These are phyloP conservation scores for Clonostachys byssicola DNA, from an alignment of 2,329 filamentous ascomycete genomes.

Conservation along the genomic window DNA sequence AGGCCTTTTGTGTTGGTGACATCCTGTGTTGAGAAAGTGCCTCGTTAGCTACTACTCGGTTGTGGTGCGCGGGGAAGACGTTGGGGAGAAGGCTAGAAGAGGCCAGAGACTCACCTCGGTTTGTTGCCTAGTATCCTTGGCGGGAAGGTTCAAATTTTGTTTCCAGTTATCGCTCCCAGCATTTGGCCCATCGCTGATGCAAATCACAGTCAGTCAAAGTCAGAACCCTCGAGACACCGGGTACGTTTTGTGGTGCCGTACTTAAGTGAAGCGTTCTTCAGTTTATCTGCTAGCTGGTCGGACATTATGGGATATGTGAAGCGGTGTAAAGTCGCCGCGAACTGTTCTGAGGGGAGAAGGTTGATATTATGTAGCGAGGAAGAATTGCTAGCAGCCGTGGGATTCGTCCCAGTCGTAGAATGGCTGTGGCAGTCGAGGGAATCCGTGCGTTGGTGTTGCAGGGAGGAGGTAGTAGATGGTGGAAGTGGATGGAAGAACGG, in stretches of 20 bases:
- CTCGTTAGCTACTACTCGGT: neutral
- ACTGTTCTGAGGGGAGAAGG: too few species aligned
- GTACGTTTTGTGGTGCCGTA: constrained; percentile 14
- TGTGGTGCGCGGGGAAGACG: neutral
- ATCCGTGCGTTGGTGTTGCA: too few species aligned
- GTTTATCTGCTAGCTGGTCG: constrained; percentile 39
- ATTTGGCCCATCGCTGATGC: constrained; percentile 38
- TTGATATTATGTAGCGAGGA: too few species aligned
- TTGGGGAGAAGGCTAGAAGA: neutral
- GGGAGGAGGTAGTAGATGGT: too few species aligned
- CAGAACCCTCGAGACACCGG: neutral
- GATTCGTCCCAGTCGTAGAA: too few species aligned
- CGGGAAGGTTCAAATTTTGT: constrained; percentile 64
- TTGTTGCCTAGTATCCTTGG: constrained; percentile 73
- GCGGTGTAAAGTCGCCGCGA: neutral
- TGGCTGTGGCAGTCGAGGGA: too few species aligned
- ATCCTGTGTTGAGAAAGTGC: constrained; percentile 57
- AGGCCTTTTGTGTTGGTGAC: constrained; percentile 96
- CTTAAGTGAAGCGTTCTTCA: constrained; percentile 35
- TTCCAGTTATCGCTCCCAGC: constrained; percentile 65
- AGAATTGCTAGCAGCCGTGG: too few species aligned
- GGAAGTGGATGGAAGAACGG: too few species aligned
- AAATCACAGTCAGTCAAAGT: neutral
- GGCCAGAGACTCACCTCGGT: constrained; percentile 57
- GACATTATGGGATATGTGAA: constrained; percentile 27